Conservation (phyloP, 805 yeast genomes). For the Clavispora carvajalis region DNA sequence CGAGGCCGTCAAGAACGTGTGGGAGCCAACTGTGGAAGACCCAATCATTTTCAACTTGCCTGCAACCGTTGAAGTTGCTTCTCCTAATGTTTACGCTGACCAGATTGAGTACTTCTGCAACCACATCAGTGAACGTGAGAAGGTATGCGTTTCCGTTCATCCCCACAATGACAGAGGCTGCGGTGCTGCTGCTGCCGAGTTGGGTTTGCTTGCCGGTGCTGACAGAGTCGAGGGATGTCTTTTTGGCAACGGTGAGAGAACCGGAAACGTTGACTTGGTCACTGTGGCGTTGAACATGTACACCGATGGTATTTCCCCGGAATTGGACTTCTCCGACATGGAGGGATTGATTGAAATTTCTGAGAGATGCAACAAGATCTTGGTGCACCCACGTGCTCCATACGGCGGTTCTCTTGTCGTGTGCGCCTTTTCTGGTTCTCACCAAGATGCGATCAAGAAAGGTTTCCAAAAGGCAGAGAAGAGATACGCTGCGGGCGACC, state of each 20-base stretch:
- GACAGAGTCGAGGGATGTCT: conserved; percentile 83
- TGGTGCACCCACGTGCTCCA: conserved; percentile 74
- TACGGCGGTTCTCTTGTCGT: conserved; percentile 80
- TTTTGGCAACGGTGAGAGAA: conserved; percentile 83
- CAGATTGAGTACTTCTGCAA: conserved; percentile 72
- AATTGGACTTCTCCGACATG: conserved; percentile 67
- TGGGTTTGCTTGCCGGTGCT: conserved; percentile 78
- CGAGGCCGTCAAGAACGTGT: conserved; percentile 71
- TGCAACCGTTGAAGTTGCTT: conserved; percentile 80
- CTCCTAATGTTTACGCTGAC: conserved; percentile 81
- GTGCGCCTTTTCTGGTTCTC: conserved; percentile 82
- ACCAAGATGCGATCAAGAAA: conserved; percentile 84
- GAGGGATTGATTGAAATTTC: conserved; percentile 62
- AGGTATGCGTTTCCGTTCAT: conserved; percentile 69
- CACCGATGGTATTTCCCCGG: conserved; percentile 72
- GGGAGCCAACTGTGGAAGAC: conserved; percentile 60
- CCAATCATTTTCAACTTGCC: conserved; percentile 80
- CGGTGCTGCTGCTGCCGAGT: conserved; percentile 84
- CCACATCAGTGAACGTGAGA: conserved; percentile 61
- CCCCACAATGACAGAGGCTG: conserved; percentile 86
- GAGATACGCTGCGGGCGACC: conserved; percentile 29
- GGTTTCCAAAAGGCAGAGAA: conserved; percentile 55
- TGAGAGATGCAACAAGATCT: conserved; percentile 76
- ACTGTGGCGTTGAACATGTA: conserved; percentile 72
- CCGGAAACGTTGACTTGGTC: conserved; percentile 80